Evolutionary conservation across 2,329 filamentous ascomycete species (phyloP), one percentile per base, ranked within the genome.

Genomic region (Penicillium brasilianum): DNA sequence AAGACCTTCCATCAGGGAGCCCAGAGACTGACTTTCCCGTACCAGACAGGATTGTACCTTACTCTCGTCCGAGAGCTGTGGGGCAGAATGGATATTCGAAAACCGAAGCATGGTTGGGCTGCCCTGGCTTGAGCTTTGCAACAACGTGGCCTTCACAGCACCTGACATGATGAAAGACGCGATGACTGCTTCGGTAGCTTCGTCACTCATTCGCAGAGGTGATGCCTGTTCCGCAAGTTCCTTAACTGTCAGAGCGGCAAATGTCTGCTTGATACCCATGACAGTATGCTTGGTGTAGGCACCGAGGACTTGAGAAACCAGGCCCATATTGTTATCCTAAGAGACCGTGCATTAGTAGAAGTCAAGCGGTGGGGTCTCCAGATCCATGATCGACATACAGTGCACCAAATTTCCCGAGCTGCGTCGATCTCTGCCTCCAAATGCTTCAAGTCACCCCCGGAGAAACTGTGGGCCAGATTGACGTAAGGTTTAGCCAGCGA

Each of bases 271-370:
- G 28, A 98, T 82, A 61, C 87, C 87, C 36, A 89, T 81, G 59
- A 98, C 86, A 61, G 90, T 88, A 80, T 90, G 92, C 69, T 88
- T 87, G 67, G 90, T 87, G 72, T 93, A 91, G 10, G 90, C 87
- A 20, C 84, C 80, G 41, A 90, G 75, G 11, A 94, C 88, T 73
- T 92, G 87, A 4, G 81, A 78, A 13, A 96, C 82, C 14, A 98
- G 84, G 3, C 88, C 86, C 4, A 80, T 76, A 70, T 96, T 98
- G 50, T 86, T 86, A 69, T 98, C 93, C 67, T 85, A 59, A 57
- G 67, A 68, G 20, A 22, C 20, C 55, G 18, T 60, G 59, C 56
- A 66, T 57, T 32, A 50, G 32, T 54, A 20, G 36, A 43, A 30
- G 13, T 8, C 37, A 55, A 49, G 37, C 2, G 34, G 13, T 50